Base-by-base conservation (phyloP, 768 basidiomycete genomes). In the Exidia glandulosa region DNA sequence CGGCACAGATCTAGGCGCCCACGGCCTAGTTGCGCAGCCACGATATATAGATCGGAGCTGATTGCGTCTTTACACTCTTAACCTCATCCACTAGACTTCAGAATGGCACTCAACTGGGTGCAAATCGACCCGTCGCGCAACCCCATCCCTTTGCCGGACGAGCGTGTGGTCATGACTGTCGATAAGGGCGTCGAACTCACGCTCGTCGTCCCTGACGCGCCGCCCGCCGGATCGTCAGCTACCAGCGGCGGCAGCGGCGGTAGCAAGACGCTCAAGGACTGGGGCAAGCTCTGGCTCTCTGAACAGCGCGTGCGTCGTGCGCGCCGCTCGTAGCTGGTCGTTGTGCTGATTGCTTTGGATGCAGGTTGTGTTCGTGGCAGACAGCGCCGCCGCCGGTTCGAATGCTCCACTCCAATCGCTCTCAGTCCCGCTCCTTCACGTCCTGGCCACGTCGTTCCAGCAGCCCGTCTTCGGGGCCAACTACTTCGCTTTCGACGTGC, bases 101-200 rank as follows among this genome's bases (percentile, higher is more conserved):
- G n/a, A n/a, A 90, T 90, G 89, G 84, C 88, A 6, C 77, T 91
- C 47, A 89, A 91, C 74, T 89, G 86, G 85, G 78, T 80, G 0
- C 87, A 87, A 79, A 75, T 90, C 29, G 77, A 76, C 59, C 69
- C 76, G 3, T 76, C 83, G 45, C 77, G 81, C 57, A 72, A 77
- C 10, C 86, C 86, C 3, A 73, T 88, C 10, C 85, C 86, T 16
- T 73, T 90, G 25, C 82, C 79, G 0, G 70, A 81, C 48, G 89
- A 92, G 69, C 72, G 73, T 66, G 78, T 74, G 1, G 79, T 90
- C 37, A 79, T 80, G 14, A 76, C 75, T 1, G 65, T 87, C 59
- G 79, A 83, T 57, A 70, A 76, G 14, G 81, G 81, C 29, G 85
- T 78, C 37, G 87, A 88, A 57, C 66, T 85, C 56, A 74, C 71